phyloP scores from a whole-genome alignment of 1,139 yeast species.

The Yarrowia galli region DNA sequence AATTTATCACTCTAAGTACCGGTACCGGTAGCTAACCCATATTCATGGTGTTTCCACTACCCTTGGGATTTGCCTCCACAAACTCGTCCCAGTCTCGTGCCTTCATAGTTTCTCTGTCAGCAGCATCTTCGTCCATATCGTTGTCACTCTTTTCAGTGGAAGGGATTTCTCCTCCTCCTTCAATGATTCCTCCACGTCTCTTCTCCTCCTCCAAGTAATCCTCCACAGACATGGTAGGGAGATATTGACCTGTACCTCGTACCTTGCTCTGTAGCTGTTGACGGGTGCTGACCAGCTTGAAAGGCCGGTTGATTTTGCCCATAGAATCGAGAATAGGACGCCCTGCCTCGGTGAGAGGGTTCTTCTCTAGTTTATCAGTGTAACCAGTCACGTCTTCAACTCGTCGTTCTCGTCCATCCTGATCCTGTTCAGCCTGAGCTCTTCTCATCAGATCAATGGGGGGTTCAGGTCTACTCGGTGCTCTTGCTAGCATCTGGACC shows the following conservation, averaged over 20 bases:
- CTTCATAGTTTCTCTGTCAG: conserved; percentile 64
- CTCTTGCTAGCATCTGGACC: conserved; percentile 56
- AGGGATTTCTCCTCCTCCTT: conserved; percentile 56
- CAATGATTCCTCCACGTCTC: conserved; percentile 76
- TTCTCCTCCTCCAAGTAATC: conserved; percentile 87
- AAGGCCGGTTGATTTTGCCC: conserved; percentile 85
- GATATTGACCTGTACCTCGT: conserved; percentile 88
- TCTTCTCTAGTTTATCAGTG: conserved; percentile 40
- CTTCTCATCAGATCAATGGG: conserved; percentile 35
- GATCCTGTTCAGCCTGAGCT: conserved; percentile 26
- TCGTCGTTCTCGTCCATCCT: conserved; percentile 37
- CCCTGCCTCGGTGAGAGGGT: conserved; percentile 26
- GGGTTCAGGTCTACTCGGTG: conserved; percentile 39
- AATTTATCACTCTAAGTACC: too few relatives aligned
- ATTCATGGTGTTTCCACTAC: conserved; percentile 89
- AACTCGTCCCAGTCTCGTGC: conserved; percentile 93
- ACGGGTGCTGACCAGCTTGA: conserved; percentile 70
- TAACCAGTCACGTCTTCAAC: conserved; percentile 28
- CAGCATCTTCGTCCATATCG: conserved; percentile 63
- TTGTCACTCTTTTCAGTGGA: conserved; percentile 53
- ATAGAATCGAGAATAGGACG: conserved; percentile 53
- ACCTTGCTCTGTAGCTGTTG: conserved; percentile 69
- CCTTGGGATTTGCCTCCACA: conserved; percentile 83
- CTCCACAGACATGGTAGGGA: conserved; percentile 96
- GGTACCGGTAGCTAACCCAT: conserved; percentile 8